phyloP scores from a whole-genome alignment of 2,329 filamentous ascomycete genomes.

The Cladobotryum mycophilum region DNA sequence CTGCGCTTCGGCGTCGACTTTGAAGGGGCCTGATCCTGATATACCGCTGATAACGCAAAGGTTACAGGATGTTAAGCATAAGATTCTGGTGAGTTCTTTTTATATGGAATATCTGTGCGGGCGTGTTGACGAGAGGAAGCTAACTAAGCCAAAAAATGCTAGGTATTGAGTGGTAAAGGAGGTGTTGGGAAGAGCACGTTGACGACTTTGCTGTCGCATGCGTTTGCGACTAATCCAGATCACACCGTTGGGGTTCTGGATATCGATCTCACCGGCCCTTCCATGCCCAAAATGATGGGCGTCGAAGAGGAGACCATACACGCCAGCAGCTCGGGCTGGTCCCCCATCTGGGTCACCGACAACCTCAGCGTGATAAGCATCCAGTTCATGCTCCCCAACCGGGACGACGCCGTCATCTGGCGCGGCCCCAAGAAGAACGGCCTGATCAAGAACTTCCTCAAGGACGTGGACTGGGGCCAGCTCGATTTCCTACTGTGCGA shows the following conservation, averaged over 20 bases:
- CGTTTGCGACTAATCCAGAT: conserved; percentile 74
- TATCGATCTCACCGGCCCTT: conserved; percentile 93
- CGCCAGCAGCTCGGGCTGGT: conserved; percentile 82
- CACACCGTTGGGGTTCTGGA: conserved; percentile 92
- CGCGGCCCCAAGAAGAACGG: conserved; percentile 98
- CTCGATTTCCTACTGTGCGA: conserved; percentile 91
- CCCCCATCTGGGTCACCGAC: conserved; percentile 89
- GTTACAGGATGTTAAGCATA: conserved; percentile 76
- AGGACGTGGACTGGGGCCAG: conserved; percentile 96
- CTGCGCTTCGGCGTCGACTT: conserved; percentile 69
- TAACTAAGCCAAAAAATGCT: neutral
- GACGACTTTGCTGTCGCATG: conserved; percentile 79
- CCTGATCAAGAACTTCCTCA: conserved; percentile 94
- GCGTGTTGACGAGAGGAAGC: neutral
- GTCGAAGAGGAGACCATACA: conserved; percentile 93
- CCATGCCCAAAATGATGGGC: conserved; percentile 98
- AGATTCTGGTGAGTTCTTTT: conserved; percentile 63
- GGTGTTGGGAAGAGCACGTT: conserved; percentile 97
- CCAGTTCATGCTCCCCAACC: conserved; percentile 93
- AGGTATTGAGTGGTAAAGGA: conserved; percentile 75
- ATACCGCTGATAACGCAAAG: conserved; percentile 81
- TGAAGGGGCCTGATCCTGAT: conserved; percentile 93
- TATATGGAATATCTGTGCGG: neutral
- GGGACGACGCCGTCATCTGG: conserved; percentile 96
- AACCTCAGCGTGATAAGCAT: conserved; percentile 96